Conservation (phyloP, 192 early-diverging fungal species). For the Spizellomyces punctatus region DNA sequence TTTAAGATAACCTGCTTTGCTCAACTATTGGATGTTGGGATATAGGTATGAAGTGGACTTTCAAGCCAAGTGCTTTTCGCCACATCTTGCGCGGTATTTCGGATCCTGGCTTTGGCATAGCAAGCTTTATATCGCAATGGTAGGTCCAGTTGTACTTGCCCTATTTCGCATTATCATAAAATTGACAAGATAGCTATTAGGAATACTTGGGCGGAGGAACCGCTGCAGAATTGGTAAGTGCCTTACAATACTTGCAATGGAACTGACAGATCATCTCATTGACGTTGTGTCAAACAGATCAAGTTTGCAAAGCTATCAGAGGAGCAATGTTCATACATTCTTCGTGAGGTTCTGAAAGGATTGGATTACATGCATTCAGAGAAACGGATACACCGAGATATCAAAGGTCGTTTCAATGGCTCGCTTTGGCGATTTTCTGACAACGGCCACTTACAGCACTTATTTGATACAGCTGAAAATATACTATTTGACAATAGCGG, state of each 20-base stretch:
- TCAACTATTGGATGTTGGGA: not conserved
- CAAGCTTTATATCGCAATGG: constrained; percentile 40
- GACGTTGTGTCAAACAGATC: constrained; percentile 11
- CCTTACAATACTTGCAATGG: not conserved
- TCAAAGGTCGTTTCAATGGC: constrained; percentile 20
- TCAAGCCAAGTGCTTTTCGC: constrained; percentile 39
- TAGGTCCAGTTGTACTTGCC: not conserved
- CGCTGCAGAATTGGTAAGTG: constrained; percentile 31
- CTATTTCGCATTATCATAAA: not conserved
- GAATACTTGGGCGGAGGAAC: constrained; percentile 41
- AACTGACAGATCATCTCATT: not conserved
- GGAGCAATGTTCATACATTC: constrained; percentile 34
- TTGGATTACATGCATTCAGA: constrained; percentile 36
- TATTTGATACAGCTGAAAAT: constrained; percentile 27
- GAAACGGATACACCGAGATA: constrained; percentile 35
- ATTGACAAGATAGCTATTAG: constrained; percentile 5
- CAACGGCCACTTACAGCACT: constrained; percentile 3
- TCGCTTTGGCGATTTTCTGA: constrained; percentile 13
- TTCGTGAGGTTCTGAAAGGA: constrained; percentile 23
- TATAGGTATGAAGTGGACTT: constrained; percentile 36
- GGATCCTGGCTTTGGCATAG: constrained; percentile 40
- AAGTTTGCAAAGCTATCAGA: constrained; percentile 30
- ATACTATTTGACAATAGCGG: constrained; percentile 39
- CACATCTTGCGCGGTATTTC: constrained; percentile 38
- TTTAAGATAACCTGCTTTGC: not conserved